Evolutionary conservation across 2,329 filamentous ascomycete species (phyloP).

Genomic region (Ophiostoma sp.): DNA sequence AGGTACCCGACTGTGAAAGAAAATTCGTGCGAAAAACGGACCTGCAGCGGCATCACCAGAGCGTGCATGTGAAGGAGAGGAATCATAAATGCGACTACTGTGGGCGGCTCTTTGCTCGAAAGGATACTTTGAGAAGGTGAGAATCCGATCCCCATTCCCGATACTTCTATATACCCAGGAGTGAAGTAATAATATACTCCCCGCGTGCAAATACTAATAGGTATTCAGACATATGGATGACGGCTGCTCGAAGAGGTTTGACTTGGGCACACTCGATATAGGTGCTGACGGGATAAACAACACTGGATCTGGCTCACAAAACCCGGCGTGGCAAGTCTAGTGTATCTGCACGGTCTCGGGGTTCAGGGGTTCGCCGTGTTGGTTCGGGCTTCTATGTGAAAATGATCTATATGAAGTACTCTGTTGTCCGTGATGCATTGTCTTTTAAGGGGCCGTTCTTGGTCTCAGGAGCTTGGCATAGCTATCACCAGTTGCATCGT

Average conservation of each 20-base stretch:
- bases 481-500: too few relatives aligned
- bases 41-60: constrained; percentile 56
- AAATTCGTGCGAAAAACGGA: constrained; percentile 81
- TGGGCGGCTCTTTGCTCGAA: constrained; percentile 65
- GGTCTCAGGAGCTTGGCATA: too few relatives aligned
- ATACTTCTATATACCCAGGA: background rate
- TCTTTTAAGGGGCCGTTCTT: too few relatives aligned
- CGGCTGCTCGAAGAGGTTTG: constrained; percentile 64
- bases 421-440: too few relatives aligned
- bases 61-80: constrained; percentile 67
- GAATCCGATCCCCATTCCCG: constrained; percentile 25
- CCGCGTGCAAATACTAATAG: constrained; percentile 14
- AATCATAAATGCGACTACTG: constrained; percentile 68
- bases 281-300: constrained; percentile 33
- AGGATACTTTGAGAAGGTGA: constrained; percentile 76
- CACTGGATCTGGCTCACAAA: constrained; percentile 15
- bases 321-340: background rate
- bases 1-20: constrained; percentile 59
- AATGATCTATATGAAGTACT: too few relatives aligned
- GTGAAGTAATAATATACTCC: too few relatives aligned
- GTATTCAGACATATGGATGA: constrained; percentile 66
- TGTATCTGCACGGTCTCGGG: background rate
- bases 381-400: too few relatives aligned
- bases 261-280: constrained; percentile 49
- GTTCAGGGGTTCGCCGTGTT: too few relatives aligned